phyloP scores from a whole-genome alignment of 2,329 filamentous ascomycete genomes.

The Botrytis galanthina region DNA sequence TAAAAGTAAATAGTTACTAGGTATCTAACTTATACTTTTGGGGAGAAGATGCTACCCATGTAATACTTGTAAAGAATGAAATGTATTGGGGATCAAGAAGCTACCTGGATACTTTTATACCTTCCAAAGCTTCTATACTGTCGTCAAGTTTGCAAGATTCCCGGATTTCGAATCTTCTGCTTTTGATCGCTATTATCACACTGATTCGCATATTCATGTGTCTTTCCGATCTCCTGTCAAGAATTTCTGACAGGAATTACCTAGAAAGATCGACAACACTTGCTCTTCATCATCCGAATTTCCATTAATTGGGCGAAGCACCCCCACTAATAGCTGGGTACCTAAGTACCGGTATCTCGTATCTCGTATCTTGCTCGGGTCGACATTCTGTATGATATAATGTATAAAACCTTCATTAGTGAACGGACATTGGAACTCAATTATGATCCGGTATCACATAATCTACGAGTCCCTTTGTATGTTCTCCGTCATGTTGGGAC shows the following conservation, averaged over 20 bases:
- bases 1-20: background rate
- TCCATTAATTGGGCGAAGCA: background rate
- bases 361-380: background rate
- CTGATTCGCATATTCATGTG: background rate
- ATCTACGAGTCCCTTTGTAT: no score
- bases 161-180: background rate
- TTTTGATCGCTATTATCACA: background rate
- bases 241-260: background rate
- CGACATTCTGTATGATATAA: background rate
- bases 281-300: background rate
- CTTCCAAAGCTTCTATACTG: background rate
- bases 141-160: background rate
- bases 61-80: background rate
- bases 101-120: background rate
- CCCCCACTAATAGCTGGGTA: background rate
- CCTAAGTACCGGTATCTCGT: background rate
- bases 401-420: background rate
- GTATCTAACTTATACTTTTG: background rate
- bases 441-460: background rate
- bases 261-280: background rate
- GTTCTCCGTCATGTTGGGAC: background rate
- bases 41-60: background rate
- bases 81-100: background rate
- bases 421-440: background rate
- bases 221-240: background rate